phyloP scores from a whole-genome alignment of 106 monocot genomes.

The Hemerocallis citrina region DNA sequence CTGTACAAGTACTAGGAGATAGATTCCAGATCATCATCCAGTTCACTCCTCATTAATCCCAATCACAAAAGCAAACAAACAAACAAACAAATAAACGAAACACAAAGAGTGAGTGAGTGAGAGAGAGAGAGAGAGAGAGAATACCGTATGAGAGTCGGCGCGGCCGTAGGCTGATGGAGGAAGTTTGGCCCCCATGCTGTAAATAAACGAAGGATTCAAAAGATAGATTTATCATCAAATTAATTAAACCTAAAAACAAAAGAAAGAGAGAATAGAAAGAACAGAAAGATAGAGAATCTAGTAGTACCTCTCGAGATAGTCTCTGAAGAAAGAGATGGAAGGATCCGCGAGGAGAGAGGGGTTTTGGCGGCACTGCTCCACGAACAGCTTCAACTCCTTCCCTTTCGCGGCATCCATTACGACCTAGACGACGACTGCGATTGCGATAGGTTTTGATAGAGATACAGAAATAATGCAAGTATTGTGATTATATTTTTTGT shows the following conservation, averaged over 20 bases:
- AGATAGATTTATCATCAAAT: neutral
- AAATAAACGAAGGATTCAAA: constrained; percentile 1
- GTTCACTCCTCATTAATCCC: too few species aligned
- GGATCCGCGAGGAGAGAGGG: constrained; percentile 70
- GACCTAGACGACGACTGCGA: too few species aligned
- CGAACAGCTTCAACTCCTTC: constrained; percentile 56
- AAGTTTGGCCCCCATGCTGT: constrained; percentile 77
- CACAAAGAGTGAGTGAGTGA: too few species aligned
- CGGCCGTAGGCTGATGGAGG: constrained; percentile 44
- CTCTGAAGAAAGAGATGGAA: constrained; percentile 76
- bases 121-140: too few species aligned
- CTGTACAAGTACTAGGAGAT: too few species aligned
- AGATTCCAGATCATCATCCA: too few species aligned
- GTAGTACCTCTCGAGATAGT: constrained; percentile 76
- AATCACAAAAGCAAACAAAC: too few species aligned
- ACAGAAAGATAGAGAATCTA: neutral
- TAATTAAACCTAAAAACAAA: neutral
- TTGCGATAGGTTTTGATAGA: too few species aligned
- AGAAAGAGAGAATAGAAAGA: neutral
- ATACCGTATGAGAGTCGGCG: constrained; percentile 17
- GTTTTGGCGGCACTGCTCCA: constrained; percentile 67
- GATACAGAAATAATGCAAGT: too few species aligned
- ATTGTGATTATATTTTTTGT: too few species aligned
- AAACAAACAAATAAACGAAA: too few species aligned
- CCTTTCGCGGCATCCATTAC: constrained; percentile 79